These are phyloP conservation scores for Penicillium pulvis DNA, from an alignment of 495 filamentous ascomycete genomes.

Conservation along the genomic window DNA sequence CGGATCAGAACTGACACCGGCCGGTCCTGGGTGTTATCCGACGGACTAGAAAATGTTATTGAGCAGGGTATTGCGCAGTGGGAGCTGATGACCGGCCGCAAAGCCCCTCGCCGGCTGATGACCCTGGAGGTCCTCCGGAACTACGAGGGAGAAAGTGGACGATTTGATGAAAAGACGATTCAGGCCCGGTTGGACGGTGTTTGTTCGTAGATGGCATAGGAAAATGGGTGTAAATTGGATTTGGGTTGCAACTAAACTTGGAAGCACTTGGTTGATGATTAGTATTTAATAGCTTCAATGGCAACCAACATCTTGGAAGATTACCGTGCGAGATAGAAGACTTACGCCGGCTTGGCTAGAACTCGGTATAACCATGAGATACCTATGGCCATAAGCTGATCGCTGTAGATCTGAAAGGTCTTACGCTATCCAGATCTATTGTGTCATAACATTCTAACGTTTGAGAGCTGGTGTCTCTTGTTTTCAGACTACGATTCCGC, in stretches of 20 bases:
- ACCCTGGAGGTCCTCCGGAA: slow-evolving; percentile 63
- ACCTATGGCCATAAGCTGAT: too few species aligned
- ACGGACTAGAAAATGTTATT: slow-evolving; percentile 75
- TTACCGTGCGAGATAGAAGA: background rate
- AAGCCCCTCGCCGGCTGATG: slow-evolving; percentile 76
- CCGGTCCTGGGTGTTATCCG: slow-evolving; percentile 74
- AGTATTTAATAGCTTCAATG: background rate
- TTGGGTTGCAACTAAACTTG: background rate
- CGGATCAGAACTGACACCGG: slow-evolving; percentile 58
- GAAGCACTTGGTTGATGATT: background rate
- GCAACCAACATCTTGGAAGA: background rate
- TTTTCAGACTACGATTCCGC: background rate
- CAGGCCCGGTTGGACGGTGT: slow-evolving; percentile 41
- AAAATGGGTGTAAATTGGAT: background rate
- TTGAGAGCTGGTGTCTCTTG: background rate
- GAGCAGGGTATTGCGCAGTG: slow-evolving; percentile 86
- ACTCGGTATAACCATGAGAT: too few species aligned
- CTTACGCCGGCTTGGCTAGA: too few species aligned
- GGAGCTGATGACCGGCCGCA: slow-evolving; percentile 79
- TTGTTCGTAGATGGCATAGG: slow-evolving; percentile 15
- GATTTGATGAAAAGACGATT: slow-evolving; percentile 48
- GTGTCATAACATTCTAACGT: too few species aligned
- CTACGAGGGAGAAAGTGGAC: slow-evolving; percentile 44
- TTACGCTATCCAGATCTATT: too few species aligned
- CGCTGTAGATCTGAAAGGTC: too few species aligned